A percentile compares a stretch with the other conserved stretches of the same genome.
Evolutionary conservation across 1,284 basidiomycete species (phyloP).

Genomic region (Ceratobasidium sp.): DNA sequence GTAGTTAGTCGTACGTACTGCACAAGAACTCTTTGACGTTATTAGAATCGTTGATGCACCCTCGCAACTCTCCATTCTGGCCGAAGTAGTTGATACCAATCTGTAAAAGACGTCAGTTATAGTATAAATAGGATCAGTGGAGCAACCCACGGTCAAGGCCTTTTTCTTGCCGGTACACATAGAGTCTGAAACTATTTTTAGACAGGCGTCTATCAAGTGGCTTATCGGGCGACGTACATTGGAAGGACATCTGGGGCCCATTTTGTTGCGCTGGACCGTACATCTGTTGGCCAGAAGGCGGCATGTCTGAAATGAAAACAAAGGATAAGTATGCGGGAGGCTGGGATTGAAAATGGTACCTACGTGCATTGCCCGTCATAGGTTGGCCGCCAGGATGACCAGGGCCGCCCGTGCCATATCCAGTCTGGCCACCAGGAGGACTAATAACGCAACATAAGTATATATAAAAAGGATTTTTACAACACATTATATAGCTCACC

Average conservation of each 20-base stretch:
- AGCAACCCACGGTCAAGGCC: constrained; percentile 72
- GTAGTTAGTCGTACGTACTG: constrained; percentile 57
- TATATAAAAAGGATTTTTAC: not conserved
- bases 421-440: constrained; percentile 33
- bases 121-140: not conserved
- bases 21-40: constrained; percentile 81
- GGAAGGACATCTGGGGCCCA: constrained; percentile 29
- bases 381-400: constrained; percentile 32
- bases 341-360: not conserved
- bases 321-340: not conserved
- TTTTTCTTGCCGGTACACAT: constrained; percentile 84
- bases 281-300: constrained; percentile 25
- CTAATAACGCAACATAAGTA: not conserved
- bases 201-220: not conserved
- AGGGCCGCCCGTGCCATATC: constrained; percentile 37
- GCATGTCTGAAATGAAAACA: constrained; percentile 19
- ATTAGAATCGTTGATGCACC: constrained; percentile 89
- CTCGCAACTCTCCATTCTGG: constrained; percentile 68
- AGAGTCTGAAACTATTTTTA: constrained; percentile 60
- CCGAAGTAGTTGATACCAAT: constrained; percentile 87
- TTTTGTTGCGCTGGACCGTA: constrained; percentile 27
- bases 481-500: not conserved
- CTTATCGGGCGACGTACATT: constrained; percentile 7
- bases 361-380: constrained; percentile 18
- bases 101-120: constrained; percentile 54